These are phyloP conservation scores for Plasmodium ovale DNA, from an alignment of 169 alveolate genomes.

Conservation along the genomic window DNA sequence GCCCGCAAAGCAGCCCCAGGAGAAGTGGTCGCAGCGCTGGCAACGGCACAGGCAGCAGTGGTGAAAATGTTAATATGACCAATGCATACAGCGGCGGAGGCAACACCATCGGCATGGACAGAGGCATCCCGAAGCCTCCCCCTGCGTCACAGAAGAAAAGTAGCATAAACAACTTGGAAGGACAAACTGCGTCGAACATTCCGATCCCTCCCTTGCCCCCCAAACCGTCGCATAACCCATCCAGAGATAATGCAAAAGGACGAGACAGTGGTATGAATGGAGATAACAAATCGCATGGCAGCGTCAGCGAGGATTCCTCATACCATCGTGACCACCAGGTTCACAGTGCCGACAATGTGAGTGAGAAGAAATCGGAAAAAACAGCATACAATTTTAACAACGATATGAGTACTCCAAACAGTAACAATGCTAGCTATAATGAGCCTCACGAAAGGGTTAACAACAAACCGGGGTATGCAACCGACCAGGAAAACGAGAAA, in stretches of 20 bases:
- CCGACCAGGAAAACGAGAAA: not conserved
- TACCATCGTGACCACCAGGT: not conserved
- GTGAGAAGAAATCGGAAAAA: not conserved
- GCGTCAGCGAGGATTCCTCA: not conserved
- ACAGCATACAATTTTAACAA: not conserved
- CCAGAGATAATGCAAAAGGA: not conserved
- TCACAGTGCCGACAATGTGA: not conserved
- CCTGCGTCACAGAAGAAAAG: slow-evolving; percentile 13
- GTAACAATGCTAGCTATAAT: not conserved
- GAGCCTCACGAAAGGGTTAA: not conserved
- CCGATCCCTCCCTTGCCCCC: slow-evolving; percentile 77
- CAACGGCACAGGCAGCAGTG: not conserved
- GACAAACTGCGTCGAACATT: slow-evolving; percentile 24
- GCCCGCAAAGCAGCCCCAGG: not conserved
- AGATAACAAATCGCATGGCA: not conserved
- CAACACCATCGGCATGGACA: not conserved
- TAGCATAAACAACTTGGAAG: slow-evolving; percentile 23
- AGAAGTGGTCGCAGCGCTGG: not conserved
- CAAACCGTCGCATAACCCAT: slow-evolving; percentile 17
- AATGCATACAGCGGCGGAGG: not conserved
- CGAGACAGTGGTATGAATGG: not conserved
- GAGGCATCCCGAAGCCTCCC: slow-evolving; percentile 39
- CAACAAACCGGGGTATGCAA: slow-evolving; percentile 11
- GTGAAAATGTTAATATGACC: not conserved
- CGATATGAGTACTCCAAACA: not conserved